Percentiles rank a stretch among this genome's conserved stretches.
phyloP scores from a whole-genome alignment of 495 filamentous ascomycete species.

The Aspergillus bridgeri region DNA sequence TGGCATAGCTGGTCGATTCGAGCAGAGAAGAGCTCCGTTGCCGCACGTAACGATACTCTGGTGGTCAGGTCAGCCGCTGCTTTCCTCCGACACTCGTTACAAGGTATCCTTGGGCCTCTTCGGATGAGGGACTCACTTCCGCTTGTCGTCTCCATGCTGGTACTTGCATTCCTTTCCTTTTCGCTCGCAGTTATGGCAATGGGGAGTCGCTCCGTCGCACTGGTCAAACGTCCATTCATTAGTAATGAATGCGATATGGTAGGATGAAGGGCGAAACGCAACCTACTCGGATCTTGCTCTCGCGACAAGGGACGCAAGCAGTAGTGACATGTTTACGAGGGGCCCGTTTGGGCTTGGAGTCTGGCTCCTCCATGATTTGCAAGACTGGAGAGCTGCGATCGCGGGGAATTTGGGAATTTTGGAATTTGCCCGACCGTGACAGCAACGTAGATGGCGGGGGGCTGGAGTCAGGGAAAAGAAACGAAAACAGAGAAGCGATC shows the following conservation, averaged over 20 bases:
- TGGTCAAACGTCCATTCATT: conserved; percentile 11
- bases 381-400: not conserved
- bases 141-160: conserved; percentile 47
- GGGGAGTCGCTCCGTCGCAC: conserved; percentile 46
- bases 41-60: conserved; percentile 47
- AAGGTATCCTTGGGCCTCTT: not conserved
- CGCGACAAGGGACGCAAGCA: conserved; percentile 47
- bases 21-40: conserved; percentile 46
- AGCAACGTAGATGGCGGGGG: not conserved
- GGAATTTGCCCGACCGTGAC: not conserved
- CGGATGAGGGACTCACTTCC: conserved; percentile 34
- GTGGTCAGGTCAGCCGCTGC: conserved; percentile 1
- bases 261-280: not conserved
- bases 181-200: conserved; percentile 48
- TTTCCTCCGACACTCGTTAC: not conserved
- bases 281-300: conserved; percentile 48
- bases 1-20: conserved; percentile 46
- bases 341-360: conserved; percentile 33
- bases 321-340: conserved; percentile 48
- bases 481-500: conserved; percentile 7
- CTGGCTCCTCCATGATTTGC: conserved; percentile 27
- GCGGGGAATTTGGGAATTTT: not conserved
- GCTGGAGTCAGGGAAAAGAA: not conserved
- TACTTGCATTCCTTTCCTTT: conserved; percentile 48
- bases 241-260: conserved; percentile 6